Base-by-base conservation (phyloP, 306 rosid genomes). In the Trifolium fragiferum region DNA sequence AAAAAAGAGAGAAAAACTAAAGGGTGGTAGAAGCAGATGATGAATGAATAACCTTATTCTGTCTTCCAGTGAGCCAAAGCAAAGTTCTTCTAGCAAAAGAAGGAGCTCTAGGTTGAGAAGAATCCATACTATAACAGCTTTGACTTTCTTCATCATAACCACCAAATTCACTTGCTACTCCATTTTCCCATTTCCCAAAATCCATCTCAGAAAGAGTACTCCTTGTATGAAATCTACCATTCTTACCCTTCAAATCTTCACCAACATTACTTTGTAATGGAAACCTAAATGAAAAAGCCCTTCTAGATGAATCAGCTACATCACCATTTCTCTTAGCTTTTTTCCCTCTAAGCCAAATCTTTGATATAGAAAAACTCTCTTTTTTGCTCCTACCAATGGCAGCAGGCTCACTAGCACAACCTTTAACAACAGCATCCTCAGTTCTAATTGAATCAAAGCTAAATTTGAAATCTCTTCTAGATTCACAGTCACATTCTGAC, bases 51-150 rank as follows among this genome's bases (percentile, higher is more conserved):
- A 90, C 97, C 90, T 92, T 95, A 73, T 86, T 92, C 82, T 89
- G 96, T 84, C 78, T 90, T 70, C 98, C 98, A 43, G 87, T 82
- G 1, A 95, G 93, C 99, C 98, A 95, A 78, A 89, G 87, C 77
- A 95, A 84, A 63, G 98, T 92, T 80, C 83, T 90, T 68, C 94
- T 89, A 4, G 99, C 96, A 50, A 95, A 95, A 35, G 98, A 95
- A 41, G 97, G 92, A 3, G 88, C 86, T 49, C 88, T 94, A 20
- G 86, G 72, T 73, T 90, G 91, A n/a, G 68, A 94, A 6, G 66
- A 94, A 77, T 94, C 99, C 81, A 85, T 70, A 71, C 95, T 94
- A 71, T 85, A 81, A 47, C 87, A 70, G 58, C 96, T 90, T 33
- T 87, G 89, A n/a, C 70, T 87, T 65, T 85, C 95, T 18, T 92